Evolutionary conservation across 2,329 filamentous ascomycete genomes (phyloP).

Genomic region (Pseudogymnoascus sp.): DNA sequence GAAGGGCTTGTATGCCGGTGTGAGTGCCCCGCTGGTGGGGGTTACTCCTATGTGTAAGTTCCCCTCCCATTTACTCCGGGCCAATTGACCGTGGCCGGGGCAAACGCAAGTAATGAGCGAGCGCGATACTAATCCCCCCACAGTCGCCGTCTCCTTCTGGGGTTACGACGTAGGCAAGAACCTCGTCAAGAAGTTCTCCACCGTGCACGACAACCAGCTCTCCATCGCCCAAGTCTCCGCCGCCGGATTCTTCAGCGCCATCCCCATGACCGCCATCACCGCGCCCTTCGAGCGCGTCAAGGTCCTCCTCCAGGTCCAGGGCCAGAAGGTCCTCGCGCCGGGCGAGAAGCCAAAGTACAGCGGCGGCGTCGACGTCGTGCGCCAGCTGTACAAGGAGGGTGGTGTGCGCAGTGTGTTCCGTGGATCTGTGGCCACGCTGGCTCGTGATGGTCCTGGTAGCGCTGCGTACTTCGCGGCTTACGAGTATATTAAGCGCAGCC

Average conservation of each 20-base stretch:
- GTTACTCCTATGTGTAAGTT: slow-evolving; percentile 97
- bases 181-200: slow-evolving; percentile 63
- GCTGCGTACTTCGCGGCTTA: slow-evolving; percentile 97
- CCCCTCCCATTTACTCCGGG: neutral
- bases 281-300: slow-evolving; percentile 98
- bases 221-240: slow-evolving; percentile 80
- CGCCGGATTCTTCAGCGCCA: slow-evolving; percentile 94
- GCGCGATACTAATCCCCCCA: slow-evolving; percentile 9
- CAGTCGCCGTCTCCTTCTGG: slow-evolving; percentile 66
- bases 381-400: slow-evolving; percentile 85
- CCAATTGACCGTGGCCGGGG: neutral
- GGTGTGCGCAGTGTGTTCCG: slow-evolving; percentile 89
- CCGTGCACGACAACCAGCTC: slow-evolving; percentile 57
- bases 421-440: slow-evolving; percentile 81
- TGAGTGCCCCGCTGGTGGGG: slow-evolving; percentile 86
- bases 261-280: slow-evolving; percentile 97
- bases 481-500: slow-evolving; percentile 81
- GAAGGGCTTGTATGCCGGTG: slow-evolving; percentile 88
- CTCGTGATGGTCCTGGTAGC: slow-evolving; percentile 83
- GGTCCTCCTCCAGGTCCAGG: slow-evolving; percentile 95
- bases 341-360: slow-evolving; percentile 90
- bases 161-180: slow-evolving; percentile 94
- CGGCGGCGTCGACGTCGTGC: slow-evolving; percentile 81
- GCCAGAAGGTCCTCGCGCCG: slow-evolving; percentile 73
- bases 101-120: neutral